A percentile compares a stretch with the other conserved stretches of the same genome.
phyloP scores from a whole-genome alignment of 1,284 basidiomycete genomes.

The Irpex rosettiformis region DNA sequence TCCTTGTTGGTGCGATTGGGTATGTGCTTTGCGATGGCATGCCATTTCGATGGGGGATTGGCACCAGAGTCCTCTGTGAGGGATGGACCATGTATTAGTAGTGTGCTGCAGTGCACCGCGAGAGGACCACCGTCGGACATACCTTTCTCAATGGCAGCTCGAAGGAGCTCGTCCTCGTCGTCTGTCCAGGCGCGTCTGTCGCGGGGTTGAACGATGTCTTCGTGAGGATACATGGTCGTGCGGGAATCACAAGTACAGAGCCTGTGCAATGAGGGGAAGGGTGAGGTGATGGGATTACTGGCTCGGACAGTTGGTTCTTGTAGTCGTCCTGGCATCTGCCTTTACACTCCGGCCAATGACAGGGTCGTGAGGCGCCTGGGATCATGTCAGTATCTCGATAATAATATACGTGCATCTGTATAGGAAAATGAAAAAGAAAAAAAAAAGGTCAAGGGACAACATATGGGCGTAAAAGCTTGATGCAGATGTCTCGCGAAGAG shows the following conservation, averaged over 20 bases:
- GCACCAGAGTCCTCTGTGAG: conserved; percentile 48
- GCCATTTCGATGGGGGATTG: conserved; percentile 53
- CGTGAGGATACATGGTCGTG: conserved; percentile 16
- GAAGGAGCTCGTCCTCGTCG: conserved; percentile 51
- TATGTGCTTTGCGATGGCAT: conserved; percentile 57
- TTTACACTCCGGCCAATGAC: conserved; percentile 16
- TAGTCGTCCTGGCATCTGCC: conserved; percentile 14
- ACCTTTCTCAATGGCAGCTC: conserved; percentile 50
- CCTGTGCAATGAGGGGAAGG: conserved; percentile 9
- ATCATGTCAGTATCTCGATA: conserved; percentile 15
- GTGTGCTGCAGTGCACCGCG: conserved; percentile 12
- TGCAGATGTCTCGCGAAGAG: conserved; percentile 9
- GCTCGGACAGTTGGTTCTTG: conserved; percentile 12
- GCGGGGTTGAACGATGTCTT: conserved; percentile 25
- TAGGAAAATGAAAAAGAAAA: conserved; percentile 8
- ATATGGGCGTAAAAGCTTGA: conserved; percentile 14
- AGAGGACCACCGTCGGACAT: conserved; percentile 6
- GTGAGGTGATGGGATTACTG: conserved; percentile 13
- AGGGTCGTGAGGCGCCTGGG: conserved; percentile 13
- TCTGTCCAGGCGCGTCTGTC: conserved; percentile 55
- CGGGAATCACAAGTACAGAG: background rate
- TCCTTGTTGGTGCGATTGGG: conserved; percentile 58
- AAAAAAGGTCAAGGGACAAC: conserved; percentile 14
- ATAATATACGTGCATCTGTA: conserved; percentile 15
- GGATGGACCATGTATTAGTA: background rate